phyloP scores from a whole-genome alignment of 768 basidiomycete genomes.

The Paxillus rubicundulus region DNA sequence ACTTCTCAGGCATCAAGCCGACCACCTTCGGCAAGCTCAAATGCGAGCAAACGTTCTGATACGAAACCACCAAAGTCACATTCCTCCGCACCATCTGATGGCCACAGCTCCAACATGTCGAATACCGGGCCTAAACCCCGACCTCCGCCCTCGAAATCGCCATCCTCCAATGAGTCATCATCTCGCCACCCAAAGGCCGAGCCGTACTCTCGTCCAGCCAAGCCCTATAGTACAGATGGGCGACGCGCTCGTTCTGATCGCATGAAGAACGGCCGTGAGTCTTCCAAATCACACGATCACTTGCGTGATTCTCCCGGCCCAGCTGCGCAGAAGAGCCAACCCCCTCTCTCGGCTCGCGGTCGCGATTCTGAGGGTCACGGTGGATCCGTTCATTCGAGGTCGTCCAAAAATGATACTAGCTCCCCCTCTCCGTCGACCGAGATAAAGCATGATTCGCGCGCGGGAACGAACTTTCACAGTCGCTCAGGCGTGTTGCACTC shows the following conservation, averaged over 20 bases:
- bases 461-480: conserved; percentile 12
- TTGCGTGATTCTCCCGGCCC: conserved; percentile 18
- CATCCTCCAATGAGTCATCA: conserved; percentile 10
- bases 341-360: conserved; percentile 10
- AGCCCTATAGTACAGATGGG: conserved; percentile 8
- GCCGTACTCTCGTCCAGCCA: conserved; percentile 15
- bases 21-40: conserved; percentile 31
- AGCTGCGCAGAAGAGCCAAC: conserved; percentile 5
- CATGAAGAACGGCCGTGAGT: conserved; percentile 15
- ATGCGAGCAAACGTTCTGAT: conserved; percentile 23
- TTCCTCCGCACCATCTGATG: conserved; percentile 14
- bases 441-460: conserved; percentile 6
- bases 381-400: conserved; percentile 11
- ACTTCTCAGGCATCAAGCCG: conserved; percentile 26
- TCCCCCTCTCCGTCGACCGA: conserved; percentile 2
- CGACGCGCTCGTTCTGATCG: conserved; percentile 17
- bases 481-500: conserved; percentile 12
- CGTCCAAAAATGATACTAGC: conserved; percentile 11
- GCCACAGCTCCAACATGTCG: conserved; percentile 7
- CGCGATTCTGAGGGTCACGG: conserved; percentile 10
- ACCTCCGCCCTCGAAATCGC: conserved; percentile 13
- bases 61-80: conserved; percentile 7
- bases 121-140: conserved; percentile 10
- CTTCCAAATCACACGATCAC: conserved; percentile 23
- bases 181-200: conserved; percentile 9